Percentiles rank a stretch among this genome's conserved stretches.
Evolutionary conservation across 75 land plant genomes (phyloP).

Genomic region (Sequoia sempervirens): DNA sequence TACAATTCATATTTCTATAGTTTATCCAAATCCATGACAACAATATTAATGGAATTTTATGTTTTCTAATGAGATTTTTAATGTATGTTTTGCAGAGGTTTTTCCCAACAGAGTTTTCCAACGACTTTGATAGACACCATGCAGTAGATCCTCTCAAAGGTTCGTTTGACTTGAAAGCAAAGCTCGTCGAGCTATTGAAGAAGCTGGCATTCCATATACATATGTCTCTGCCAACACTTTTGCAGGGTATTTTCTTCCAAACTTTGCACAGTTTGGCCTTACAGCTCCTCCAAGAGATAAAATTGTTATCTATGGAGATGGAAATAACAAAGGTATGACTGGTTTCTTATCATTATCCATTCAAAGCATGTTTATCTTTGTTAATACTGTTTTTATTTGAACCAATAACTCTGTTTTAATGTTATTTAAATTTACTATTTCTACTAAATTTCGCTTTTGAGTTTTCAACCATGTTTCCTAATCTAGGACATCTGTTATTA

Average conservation of each 20-base stretch:
- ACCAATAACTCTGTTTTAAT: not conserved
- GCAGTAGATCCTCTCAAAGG: constrained; percentile 34
- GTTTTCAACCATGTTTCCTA: too few relatives aligned
- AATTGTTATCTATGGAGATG: constrained; percentile 42
- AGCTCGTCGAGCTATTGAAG: constrained; percentile 34
- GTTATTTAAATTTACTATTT: too few relatives aligned
- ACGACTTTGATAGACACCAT: not conserved
- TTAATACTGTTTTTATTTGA: not conserved
- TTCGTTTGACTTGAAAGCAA: constrained; percentile 24
- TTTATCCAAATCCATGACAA: not conserved
- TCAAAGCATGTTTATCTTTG: not conserved
- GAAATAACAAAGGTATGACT: constrained; percentile 25
- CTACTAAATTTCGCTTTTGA: too few relatives aligned
- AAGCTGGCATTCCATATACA: too few relatives aligned
- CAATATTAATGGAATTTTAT: not conserved
- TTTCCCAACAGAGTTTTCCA: too few relatives aligned
- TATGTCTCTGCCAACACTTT: too few relatives aligned
- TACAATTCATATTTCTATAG: too few relatives aligned
- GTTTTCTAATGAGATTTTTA: too few relatives aligned
- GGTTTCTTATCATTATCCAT: not conserved
- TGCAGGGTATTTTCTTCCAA: too few relatives aligned
- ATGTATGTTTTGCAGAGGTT: too few relatives aligned
- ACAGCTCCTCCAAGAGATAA: constrained; percentile 20
- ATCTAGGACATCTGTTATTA: too few relatives aligned
- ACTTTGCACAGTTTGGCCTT: too few relatives aligned